Evolutionary conservation across 768 basidiomycete genomes (phyloP).

Genomic region (Pisolithus albus): DNA sequence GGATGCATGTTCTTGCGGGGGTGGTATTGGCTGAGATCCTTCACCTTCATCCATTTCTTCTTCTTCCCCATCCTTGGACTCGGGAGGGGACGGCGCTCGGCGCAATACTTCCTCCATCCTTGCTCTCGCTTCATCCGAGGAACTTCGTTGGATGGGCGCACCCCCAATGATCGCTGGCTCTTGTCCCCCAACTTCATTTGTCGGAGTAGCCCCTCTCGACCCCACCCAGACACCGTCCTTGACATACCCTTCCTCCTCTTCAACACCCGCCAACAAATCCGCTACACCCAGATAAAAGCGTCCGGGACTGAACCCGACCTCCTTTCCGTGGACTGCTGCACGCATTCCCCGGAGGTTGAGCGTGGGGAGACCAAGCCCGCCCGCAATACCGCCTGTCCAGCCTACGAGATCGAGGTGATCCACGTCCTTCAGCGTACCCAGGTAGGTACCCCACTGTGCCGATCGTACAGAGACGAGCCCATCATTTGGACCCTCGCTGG

Average conservation of each 20-base stretch:
- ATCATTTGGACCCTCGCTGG: constrained; percentile 90
- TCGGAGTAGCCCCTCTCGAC: constrained; percentile 6
- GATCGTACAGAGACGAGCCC: constrained; percentile 87
- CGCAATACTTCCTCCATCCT: constrained; percentile 21
- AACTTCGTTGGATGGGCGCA: constrained; percentile 5
- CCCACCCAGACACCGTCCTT: constrained; percentile 20
- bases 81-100: constrained; percentile 4
- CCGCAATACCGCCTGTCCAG: constrained; percentile 53
- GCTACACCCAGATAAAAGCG: constrained; percentile 85
- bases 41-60: constrained; percentile 2
- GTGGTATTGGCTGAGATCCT: too few relatives aligned
- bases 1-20: too few relatives aligned
- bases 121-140: constrained; percentile 20
- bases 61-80: constrained; percentile 1
- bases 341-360: constrained; percentile 60
- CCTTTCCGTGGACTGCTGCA: constrained; percentile 81
- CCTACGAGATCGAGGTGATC: constrained; percentile 92
- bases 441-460: constrained; percentile 91
- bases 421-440: constrained; percentile 86
- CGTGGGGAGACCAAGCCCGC: constrained; percentile 20
- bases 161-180: neutral
- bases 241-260: constrained; percentile 47
- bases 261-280: constrained; percentile 70
- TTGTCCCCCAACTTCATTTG: neutral
- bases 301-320: constrained; percentile 86